Evolutionary conservation across 164 flowering plant species (phyloP).

Genomic region (Kingdonia uniflora): DNA sequence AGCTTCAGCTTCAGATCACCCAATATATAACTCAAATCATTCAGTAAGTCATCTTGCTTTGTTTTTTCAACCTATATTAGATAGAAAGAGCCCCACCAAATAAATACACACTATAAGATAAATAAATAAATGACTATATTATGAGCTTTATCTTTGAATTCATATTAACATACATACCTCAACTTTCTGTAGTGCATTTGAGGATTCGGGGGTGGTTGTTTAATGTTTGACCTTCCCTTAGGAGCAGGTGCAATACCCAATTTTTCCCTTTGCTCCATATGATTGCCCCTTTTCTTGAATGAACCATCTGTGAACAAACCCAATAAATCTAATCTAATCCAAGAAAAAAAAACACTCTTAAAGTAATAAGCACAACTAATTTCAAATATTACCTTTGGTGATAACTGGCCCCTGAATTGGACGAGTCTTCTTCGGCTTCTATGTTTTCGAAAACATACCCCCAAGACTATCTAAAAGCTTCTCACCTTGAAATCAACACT

Average conservation of each 20-base stretch:
- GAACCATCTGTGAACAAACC: too few relatives aligned
- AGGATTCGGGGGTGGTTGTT: conserved; percentile 39
- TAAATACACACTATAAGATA: neutral
- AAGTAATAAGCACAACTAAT: too few relatives aligned
- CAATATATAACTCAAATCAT: conserved; percentile 61
- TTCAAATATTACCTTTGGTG: too few relatives aligned
- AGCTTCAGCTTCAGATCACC: conserved; percentile 67
- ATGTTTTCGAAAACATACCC: too few relatives aligned
- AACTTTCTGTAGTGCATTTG: conserved; percentile 44
- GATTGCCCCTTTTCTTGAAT: too few relatives aligned
- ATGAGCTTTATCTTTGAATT: too few relatives aligned
- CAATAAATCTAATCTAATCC: neutral
- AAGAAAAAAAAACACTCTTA: neutral
- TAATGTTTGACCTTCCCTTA: conserved; percentile 24
- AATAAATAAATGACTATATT: too few relatives aligned
- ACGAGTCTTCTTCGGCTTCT: too few relatives aligned
- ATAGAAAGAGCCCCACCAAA: neutral
- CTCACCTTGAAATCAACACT: conserved; percentile 35
- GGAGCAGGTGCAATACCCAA: conserved; percentile 22
- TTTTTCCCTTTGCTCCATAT: too few relatives aligned
- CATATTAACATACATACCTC: too few relatives aligned
- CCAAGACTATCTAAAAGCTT: conserved; percentile 75
- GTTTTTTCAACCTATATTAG: conserved; percentile 52
- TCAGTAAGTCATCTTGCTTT: conserved; percentile 72
- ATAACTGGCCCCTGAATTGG: conserved; percentile 61